phyloP scores from a whole-genome alignment of 2,329 filamentous ascomycete species.

The Tolypocladium album region DNA sequence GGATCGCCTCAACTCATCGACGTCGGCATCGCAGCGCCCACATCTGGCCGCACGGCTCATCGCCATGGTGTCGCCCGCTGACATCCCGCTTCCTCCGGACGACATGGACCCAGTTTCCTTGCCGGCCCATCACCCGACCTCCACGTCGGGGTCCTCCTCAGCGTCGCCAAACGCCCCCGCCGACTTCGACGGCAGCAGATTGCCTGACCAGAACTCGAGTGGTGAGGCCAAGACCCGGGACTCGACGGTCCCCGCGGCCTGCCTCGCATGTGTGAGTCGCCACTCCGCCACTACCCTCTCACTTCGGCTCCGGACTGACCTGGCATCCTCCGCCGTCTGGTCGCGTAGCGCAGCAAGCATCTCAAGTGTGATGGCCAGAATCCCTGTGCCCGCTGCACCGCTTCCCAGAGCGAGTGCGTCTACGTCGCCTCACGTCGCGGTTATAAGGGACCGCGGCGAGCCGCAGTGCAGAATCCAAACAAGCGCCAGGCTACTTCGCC shows the following conservation, averaged over 20 bases:
- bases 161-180: background rate
- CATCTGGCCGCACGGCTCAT: background rate
- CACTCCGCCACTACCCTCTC: background rate
- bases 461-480: constrained; percentile 30
- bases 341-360: constrained; percentile 47
- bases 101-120: background rate
- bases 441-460: constrained; percentile 49
- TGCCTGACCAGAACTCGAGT: background rate
- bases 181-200: background rate
- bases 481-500: constrained; percentile 39
- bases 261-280: constrained; percentile 41
- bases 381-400: constrained; percentile 58
- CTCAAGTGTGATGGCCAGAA: constrained; percentile 64
- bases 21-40: background rate
- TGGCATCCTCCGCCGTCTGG: background rate
- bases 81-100: constrained; percentile 2
- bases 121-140: background rate
- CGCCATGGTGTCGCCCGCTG: constrained; percentile 3
- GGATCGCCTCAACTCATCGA: background rate
- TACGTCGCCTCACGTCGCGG: constrained; percentile 67
- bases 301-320: background rate
- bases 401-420: constrained; percentile 49
- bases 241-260: constrained; percentile 37
- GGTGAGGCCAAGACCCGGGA: constrained; percentile 12
- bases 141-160: background rate